These are phyloP conservation scores for Trametes punicea DNA, from an alignment of 768 basidiomycete genomes.

Conservation along the genomic window DNA sequence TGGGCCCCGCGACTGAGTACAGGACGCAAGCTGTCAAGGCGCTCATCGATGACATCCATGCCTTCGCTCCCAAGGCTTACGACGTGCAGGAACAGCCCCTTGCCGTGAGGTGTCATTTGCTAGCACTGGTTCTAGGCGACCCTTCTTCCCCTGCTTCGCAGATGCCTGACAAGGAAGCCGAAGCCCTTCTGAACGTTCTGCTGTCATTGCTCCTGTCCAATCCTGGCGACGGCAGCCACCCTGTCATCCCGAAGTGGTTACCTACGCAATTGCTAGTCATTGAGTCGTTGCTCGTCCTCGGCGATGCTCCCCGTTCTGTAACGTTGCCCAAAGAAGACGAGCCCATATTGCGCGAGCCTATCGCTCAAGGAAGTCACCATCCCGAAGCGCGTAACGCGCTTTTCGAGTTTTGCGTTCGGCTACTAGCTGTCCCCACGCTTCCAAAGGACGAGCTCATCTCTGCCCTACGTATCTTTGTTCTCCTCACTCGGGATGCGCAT, in stretches of 20 bases:
- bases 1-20: conserved; percentile 55
- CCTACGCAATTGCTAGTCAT: conserved; percentile 81
- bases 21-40: conserved; percentile 64
- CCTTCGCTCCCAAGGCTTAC: conserved; percentile 60
- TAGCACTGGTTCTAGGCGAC: conserved; percentile 82
- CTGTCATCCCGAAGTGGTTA: conserved; percentile 77
- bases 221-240: conserved; percentile 49
- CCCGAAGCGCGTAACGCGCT: conserved; percentile 58
- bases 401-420: conserved; percentile 72
- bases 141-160: conserved; percentile 54
- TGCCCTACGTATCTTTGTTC: conserved; percentile 75
- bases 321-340: conserved; percentile 71
- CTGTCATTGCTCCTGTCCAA: conserved; percentile 64
- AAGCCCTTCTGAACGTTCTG: conserved; percentile 62
- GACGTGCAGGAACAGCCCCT: conserved; percentile 74
- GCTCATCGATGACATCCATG: conserved; percentile 74
- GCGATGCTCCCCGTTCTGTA: conserved; percentile 67
- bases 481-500: conserved; percentile 72
- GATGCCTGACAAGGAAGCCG: conserved; percentile 43
- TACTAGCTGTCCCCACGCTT: conserved; percentile 62
- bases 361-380: conserved; percentile 59
- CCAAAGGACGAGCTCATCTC: conserved; percentile 83
- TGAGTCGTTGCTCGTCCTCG: conserved; percentile 75
- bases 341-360: conserved; percentile 46
- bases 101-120: conserved; percentile 77